These are phyloP conservation scores for Thelonectria rubi DNA, from an alignment of 2,329 filamentous ascomycete species.

Conservation along the genomic window DNA sequence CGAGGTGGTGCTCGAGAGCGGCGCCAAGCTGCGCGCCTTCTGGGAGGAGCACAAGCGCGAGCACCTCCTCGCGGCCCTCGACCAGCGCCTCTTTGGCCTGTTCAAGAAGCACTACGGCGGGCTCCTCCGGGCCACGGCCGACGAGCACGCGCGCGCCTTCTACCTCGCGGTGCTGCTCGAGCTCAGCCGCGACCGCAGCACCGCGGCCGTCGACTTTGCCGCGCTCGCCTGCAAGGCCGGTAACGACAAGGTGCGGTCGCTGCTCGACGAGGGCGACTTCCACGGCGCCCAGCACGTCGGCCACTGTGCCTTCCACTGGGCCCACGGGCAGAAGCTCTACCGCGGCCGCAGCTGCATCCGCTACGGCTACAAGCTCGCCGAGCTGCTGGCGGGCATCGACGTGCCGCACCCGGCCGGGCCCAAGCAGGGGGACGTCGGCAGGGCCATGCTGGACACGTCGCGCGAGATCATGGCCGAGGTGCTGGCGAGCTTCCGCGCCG, in stretches of 20 bases:
- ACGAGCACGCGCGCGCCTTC: conserved; percentile 49
- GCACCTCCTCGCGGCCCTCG: conserved; percentile 48
- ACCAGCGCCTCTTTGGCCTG: conserved; percentile 50
- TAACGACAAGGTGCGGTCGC: conserved; percentile 45
- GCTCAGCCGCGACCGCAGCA: conserved; percentile 46
- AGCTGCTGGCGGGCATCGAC: conserved; percentile 54
- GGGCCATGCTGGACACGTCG: conserved; percentile 35
- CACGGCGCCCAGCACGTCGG: conserved; percentile 54
- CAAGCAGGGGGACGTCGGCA: conserved; percentile 38
- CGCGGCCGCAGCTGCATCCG: conserved; percentile 49
- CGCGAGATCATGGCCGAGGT: conserved; percentile 46
- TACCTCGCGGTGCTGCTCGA: conserved; percentile 52
- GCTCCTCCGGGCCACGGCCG: conserved; percentile 37
- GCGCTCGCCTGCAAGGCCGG: conserved; percentile 47
- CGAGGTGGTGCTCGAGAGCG: conserved; percentile 37
- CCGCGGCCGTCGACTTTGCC: conserved; percentile 50
- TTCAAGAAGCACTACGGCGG: conserved; percentile 49
- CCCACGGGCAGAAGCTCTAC: conserved; percentile 53
- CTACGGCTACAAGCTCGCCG: conserved; percentile 57
- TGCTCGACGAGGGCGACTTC: conserved; percentile 52
- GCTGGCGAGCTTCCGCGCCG: conserved; percentile 51
- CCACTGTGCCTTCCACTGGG: conserved; percentile 54
- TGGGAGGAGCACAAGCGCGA: conserved; percentile 41
- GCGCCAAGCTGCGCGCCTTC: conserved; percentile 38
- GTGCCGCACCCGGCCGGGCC: conserved; percentile 44